Evolutionary conservation across 352 stramenopile genomes (phyloP).

Genomic region (Phytophthora podocarpi): DNA sequence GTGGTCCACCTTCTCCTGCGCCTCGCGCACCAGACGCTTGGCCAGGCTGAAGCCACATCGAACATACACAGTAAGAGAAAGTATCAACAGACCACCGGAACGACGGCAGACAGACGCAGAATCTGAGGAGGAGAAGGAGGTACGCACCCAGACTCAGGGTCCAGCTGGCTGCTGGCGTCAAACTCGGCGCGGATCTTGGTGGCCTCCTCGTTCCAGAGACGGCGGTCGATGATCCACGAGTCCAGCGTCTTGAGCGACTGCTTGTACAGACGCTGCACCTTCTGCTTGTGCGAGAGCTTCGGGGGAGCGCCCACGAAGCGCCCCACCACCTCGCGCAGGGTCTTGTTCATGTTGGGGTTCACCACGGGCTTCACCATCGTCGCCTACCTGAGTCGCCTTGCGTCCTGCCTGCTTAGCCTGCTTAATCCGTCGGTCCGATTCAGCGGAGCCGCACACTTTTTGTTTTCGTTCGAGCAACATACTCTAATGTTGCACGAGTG

Average conservation of each 20-base stretch:
- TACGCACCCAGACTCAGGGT: slow-evolving; percentile 62
- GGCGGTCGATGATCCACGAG: slow-evolving; percentile 95
- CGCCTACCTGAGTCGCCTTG: slow-evolving; percentile 9
- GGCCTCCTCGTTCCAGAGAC: slow-evolving; percentile 95
- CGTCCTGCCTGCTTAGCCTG: too few relatives aligned
- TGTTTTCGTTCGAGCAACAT: slow-evolving; percentile 19
- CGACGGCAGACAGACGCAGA: background rate
- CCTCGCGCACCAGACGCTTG: slow-evolving; percentile 90
- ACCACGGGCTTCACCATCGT: slow-evolving; percentile 70
- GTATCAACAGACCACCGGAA: slow-evolving; percentile 43
- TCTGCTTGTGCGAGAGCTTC: slow-evolving; percentile 89
- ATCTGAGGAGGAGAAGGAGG: background rate
- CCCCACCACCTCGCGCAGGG: slow-evolving; percentile 80
- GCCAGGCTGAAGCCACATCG: slow-evolving; percentile 47
- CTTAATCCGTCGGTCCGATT: slow-evolving; percentile 12
- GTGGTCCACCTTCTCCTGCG: slow-evolving; percentile 92
- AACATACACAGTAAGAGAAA: slow-evolving; percentile 4
- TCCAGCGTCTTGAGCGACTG: slow-evolving; percentile 93
- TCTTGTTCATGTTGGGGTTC: slow-evolving; percentile 89
- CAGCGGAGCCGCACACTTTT: slow-evolving; percentile 11
- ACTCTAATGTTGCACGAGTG: slow-evolving; percentile 3
- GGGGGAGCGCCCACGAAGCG: slow-evolving; percentile 59
- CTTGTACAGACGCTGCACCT: slow-evolving; percentile 94
- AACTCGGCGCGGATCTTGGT: slow-evolving; percentile 94
- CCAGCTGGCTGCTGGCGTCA: slow-evolving; percentile 74